Evolutionary conservation across 495 filamentous ascomycete species (phyloP).

Genomic region (Penicillium cataractarum): DNA sequence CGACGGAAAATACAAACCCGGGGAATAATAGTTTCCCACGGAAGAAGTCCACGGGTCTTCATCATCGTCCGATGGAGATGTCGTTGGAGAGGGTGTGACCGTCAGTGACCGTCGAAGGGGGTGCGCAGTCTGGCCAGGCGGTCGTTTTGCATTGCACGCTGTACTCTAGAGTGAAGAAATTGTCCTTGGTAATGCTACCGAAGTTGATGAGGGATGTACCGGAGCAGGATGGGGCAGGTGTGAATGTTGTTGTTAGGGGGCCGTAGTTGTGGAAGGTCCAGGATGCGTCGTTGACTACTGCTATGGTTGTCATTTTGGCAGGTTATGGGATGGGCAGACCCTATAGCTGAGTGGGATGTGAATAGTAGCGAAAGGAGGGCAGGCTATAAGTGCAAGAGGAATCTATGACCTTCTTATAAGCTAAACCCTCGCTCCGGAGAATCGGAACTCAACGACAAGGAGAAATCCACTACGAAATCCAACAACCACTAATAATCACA

Average conservation of each 20-base stretch:
- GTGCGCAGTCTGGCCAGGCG: not conserved
- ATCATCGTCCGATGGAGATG: not conserved
- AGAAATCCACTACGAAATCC: not conserved
- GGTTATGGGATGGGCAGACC: not conserved
- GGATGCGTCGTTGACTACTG: not conserved
- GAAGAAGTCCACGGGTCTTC: not conserved
- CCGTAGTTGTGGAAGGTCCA: conserved; percentile 1
- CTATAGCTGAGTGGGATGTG: too few relatives aligned
- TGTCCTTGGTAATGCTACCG: not conserved
- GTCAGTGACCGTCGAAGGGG: not conserved
- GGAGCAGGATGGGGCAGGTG: not conserved
- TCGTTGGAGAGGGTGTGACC: not conserved
- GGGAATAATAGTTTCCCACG: not conserved
- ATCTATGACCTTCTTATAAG: not conserved
- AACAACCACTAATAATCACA: not conserved
- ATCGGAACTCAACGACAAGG: not conserved
- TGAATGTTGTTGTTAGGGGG: not conserved
- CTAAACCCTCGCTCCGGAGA: not conserved
- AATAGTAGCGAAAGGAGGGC: too few relatives aligned
- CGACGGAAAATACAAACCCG: not conserved
- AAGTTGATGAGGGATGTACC: not conserved
- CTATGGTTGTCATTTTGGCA: not conserved
- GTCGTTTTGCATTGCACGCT: not conserved
- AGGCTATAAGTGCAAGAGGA: not conserved
- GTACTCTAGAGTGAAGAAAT: not conserved